phyloP scores from a whole-genome alignment of 352 stramenopile species.

The Pythium rhizo-oryzae region DNA sequence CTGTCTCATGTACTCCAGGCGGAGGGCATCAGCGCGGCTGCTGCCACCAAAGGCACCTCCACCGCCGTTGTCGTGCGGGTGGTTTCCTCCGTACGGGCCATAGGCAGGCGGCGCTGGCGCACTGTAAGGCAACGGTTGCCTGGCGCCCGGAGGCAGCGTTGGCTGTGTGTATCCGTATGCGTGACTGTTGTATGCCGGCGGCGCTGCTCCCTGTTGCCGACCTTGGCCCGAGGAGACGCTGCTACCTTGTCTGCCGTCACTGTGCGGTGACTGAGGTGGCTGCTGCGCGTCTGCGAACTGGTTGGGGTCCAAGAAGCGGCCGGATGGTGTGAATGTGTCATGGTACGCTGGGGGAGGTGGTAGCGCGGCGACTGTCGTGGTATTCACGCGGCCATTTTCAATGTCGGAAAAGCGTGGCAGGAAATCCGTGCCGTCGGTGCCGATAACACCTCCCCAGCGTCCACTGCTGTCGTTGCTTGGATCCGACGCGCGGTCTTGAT shows the following conservation, averaged over 20 bases:
- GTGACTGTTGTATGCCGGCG: neutral
- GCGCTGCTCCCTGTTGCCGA: neutral
- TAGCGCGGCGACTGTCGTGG: constrained; percentile 28
- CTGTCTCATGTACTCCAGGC: constrained; percentile 70
- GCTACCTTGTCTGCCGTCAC: constrained; percentile 23
- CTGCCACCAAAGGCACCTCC: neutral
- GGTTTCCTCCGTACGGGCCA: constrained; percentile 14
- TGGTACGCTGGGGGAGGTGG: constrained; percentile 43
- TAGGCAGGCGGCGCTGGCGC: constrained; percentile 55
- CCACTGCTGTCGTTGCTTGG: constrained; percentile 1
- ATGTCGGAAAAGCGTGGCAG: constrained; percentile 50
- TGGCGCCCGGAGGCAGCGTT: neutral
- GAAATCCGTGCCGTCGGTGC: neutral
- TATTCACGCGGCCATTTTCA: constrained; percentile 35
- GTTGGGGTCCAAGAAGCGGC: constrained; percentile 19
- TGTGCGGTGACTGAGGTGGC: constrained; percentile 21
- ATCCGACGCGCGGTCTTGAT: neutral
- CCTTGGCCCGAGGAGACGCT: constrained; percentile 25
- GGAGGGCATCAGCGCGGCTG: constrained; percentile 42
- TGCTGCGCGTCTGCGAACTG: neutral
- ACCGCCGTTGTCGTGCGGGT: neutral
- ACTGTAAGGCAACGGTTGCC: neutral
- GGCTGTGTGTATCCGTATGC: neutral
- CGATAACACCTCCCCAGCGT: neutral
- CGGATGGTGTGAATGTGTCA: constrained; percentile 43